These are phyloP conservation scores for Mortierella sp. DNA, from an alignment of 371 early-diverging fungal species.

Conservation along the genomic window DNA sequence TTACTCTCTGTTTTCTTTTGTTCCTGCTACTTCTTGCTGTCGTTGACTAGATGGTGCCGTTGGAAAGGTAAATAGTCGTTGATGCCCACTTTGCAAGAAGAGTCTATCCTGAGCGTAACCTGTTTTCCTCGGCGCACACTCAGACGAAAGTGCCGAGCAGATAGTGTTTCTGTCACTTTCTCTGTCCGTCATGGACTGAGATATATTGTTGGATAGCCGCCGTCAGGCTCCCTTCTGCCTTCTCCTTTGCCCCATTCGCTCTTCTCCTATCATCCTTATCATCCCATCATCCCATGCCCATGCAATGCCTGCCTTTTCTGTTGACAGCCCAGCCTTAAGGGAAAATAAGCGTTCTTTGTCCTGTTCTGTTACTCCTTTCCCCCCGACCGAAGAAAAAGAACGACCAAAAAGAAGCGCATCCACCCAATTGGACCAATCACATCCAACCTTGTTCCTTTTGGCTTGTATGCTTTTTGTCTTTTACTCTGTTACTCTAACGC, in stretches of 20 bases:
- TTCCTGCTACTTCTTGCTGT: not conserved
- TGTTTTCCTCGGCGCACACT: not conserved
- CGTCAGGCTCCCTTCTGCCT: not conserved
- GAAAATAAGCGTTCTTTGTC: conserved; percentile 64
- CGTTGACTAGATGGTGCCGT: conserved; percentile 52
- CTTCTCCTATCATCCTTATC: not conserved
- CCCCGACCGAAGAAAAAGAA: not conserved
- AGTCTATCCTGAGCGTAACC: too few species aligned
- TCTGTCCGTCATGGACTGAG: not conserved
- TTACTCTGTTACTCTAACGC: not conserved
- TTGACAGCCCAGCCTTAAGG: conserved; percentile 81
- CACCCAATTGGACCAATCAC: conserved; percentile 7
- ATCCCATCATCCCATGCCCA: not conserved
- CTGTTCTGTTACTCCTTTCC: not conserved
- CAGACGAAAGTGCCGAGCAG: not conserved
- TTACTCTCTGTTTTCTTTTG: not conserved
- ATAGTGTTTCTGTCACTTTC: not conserved
- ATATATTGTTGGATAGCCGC: not conserved
- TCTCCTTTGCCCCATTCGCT: not conserved
- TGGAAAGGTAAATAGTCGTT: conserved; percentile 44
- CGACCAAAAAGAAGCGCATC: conserved; percentile 9
- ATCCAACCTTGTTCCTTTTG: not conserved
- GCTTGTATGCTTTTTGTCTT: not conserved
- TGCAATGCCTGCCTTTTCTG: not conserved
- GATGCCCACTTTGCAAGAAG: not conserved